Evolutionary conservation across 345 rosid species (phyloP), one percentile per base, ranked within the genome.

Genomic region (Eucalyptus sp.): DNA sequence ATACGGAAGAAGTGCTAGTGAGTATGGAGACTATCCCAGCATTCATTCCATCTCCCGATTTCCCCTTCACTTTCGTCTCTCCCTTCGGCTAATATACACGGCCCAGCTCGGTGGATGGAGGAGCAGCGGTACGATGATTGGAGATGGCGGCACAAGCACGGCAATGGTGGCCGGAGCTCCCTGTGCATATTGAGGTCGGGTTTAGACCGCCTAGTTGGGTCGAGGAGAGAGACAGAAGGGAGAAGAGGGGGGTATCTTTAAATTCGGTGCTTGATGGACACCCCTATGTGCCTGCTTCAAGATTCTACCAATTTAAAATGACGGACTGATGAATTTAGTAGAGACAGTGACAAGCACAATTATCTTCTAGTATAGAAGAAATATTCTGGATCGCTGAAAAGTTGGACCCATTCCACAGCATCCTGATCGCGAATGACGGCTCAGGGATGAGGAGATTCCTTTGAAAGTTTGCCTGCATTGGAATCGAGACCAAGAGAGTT

Each of bases 271-370:
- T 18, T 54, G 60, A 54, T 54, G 60, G 24, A 20, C 60, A 54
- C 27, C 60, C 60, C 1, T 2, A 2, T 4, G 27, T 54, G 60
- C 60, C 5, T 0, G 27, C 60, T 54, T 54, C 60, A 54, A 22
- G 5, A 54, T 54, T 4, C 27, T 22, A 54, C 25, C 60, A 22
- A 54, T 54, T 54, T 54, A 2, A 54, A 8, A 22, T 54, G 60
- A 60, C 4, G 5, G 68, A 60, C 31, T 27, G 8, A 60, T 60
- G 31, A 27, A 60, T 60, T 6, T 60, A 60, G 1, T 25, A 11
- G 4, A 11, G 2, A 12, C 1, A 60, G 8, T 27, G 31, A 60
- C 4, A 0, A 60, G 7, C 6, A 0, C 11, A 8, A 27, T 58
- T 27, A 12, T 27, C 15, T 12, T 5, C 64, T 58, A 58, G 13